Conservation (phyloP, 345 rosid species). For the Linum tenue region DNA sequence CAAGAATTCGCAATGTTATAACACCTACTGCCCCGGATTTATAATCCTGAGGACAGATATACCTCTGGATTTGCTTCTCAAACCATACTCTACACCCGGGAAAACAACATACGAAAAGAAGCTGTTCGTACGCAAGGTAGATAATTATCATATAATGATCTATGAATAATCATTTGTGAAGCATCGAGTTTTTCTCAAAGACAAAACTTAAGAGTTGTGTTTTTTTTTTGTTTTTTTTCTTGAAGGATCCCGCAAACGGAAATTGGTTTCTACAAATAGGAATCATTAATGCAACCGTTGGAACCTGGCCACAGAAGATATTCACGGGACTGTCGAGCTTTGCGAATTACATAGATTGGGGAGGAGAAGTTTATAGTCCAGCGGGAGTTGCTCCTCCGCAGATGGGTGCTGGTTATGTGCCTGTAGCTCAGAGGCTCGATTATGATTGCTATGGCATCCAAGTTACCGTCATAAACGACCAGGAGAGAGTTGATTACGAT, state of each 20-base stretch:
- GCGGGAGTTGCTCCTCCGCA: neutral
- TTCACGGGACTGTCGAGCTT: neutral
- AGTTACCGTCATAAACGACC: too few species aligned
- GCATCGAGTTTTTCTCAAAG: neutral
- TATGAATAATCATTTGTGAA: neutral
- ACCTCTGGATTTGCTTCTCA: neutral
- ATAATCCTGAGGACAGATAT: neutral
- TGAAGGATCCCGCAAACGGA: neutral
- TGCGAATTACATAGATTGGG: neutral
- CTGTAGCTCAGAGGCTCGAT: too few species aligned
- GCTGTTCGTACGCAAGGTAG: neutral
- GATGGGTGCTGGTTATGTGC: neutral
- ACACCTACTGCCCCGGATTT: neutral
- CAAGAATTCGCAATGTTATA: neutral
- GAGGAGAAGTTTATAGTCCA: conserved; percentile 1
- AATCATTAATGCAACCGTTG: neutral
- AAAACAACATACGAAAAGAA: neutral
- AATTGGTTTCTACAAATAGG: neutral
- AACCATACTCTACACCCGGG: neutral
- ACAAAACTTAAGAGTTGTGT: neutral
- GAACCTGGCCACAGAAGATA: neutral
- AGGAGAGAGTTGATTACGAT: too few species aligned
- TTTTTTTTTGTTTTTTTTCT: neutral
- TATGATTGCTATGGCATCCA: too few species aligned
- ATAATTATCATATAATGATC: neutral